These are phyloP conservation scores for Venturia nashicola DNA, from an alignment of 2,329 filamentous ascomycete species.

Conservation along the genomic window DNA sequence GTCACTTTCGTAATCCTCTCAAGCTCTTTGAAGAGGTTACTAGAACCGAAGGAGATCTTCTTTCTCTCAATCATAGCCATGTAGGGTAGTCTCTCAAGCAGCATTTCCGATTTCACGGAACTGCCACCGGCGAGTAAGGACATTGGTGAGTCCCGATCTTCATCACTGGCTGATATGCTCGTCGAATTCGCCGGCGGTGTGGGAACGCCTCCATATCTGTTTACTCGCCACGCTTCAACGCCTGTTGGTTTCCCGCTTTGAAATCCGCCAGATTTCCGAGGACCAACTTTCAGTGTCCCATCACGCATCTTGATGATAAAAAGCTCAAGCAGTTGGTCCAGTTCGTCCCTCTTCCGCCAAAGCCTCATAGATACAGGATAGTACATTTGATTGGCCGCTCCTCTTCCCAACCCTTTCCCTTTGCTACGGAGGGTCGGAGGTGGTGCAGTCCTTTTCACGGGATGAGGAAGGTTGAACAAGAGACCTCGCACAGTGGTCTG, in stretches of 20 bases:
- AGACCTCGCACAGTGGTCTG: slow-evolving; percentile 81
- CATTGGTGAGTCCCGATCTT: not conserved
- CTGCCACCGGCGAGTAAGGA: slow-evolving; percentile 38
- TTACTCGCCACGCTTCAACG: slow-evolving; percentile 26
- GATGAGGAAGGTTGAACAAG: slow-evolving; percentile 71
- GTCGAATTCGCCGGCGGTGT: slow-evolving; percentile 6
- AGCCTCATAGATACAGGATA: slow-evolving; percentile 77
- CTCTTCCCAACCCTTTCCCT: slow-evolving; percentile 13
- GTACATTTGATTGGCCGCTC: slow-evolving; percentile 59
- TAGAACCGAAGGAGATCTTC: slow-evolving; percentile 17
- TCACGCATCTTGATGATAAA: slow-evolving; percentile 49
- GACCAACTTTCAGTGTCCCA: slow-evolving; percentile 18
- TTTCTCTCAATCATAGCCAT: slow-evolving; percentile 50
- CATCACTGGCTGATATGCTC: not conserved
- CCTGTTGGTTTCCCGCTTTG: slow-evolving; percentile 11
- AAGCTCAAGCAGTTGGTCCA: slow-evolving; percentile 59
- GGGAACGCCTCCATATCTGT: slow-evolving; percentile 7
- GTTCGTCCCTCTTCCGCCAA: slow-evolving; percentile 74
- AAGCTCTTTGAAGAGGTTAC: slow-evolving; percentile 38
- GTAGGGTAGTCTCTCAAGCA: slow-evolving; percentile 81
- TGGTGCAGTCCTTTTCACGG: slow-evolving; percentile 54
- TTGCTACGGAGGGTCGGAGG: slow-evolving; percentile 24
- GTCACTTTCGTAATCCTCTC: slow-evolving; percentile 58
- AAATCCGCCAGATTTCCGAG: slow-evolving; percentile 11
- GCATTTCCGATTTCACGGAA: slow-evolving; percentile 57